Base-by-base conservation (phyloP, 2,329 filamentous ascomycete genomes). In the Leptosphaerulina australis region DNA sequence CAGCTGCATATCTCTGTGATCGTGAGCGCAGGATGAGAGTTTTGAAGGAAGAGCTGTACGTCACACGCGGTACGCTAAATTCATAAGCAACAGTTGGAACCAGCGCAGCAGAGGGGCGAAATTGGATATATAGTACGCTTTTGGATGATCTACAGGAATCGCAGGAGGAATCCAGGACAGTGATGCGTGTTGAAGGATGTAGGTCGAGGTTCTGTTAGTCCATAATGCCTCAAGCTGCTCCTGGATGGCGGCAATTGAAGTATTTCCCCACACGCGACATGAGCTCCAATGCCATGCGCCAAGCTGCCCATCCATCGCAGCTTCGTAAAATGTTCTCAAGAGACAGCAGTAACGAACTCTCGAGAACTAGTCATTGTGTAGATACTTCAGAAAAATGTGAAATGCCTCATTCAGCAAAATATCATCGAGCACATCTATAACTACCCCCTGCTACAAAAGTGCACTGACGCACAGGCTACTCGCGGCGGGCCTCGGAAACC, bases 1-100 rank as follows among this genome's bases (percentile, higher is more conserved):
- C 55, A 53, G 59, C 54, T 50, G 64, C 67, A 70, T 72, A 56
- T 63, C 60, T 57, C 55, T 50, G 58, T 35, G 29, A 49, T 33
- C 28, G 54, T 24, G 47, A 56, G 43, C 34, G 57, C 45, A 38
- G 35, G 20, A 8, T 14, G 20, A 18, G 18, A 3, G 34, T 14
- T 4, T 25, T 10, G 34, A 26, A 21, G 29, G 28, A 17, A n/a
- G 44, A 36, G 37, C 29, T 24, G 40, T 44, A 36, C 41, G 45
- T 49, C 45, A 49, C 37, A 41, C 31, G 31, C 31, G 38, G 37
- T n/a, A 20, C 44, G 30, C 31, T 43, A 30, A 5, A 14, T 20
- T 25, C 18, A 26, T 9, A 24, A 26, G 25, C 24, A 31, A 8
- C 18, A 21, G 14, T 12, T 7, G 24, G 4, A 11, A 17, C 6